Conservation (phyloP, 2,329 filamentous ascomycete genomes). For the Aspergillus sp. region DNA sequence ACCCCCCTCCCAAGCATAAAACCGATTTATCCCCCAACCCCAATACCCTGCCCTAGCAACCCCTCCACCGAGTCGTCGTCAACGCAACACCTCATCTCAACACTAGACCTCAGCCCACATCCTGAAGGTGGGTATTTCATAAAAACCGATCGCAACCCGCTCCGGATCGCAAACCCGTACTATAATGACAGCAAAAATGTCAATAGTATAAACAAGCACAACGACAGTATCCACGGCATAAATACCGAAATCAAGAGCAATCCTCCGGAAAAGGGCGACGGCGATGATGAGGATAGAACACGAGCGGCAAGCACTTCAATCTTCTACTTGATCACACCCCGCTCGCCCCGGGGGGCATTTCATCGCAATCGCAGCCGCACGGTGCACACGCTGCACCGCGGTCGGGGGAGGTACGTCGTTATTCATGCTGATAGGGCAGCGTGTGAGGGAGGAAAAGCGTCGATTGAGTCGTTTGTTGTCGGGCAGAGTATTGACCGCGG, state of each 20-base stretch:
- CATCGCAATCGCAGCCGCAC: conserved; percentile 67
- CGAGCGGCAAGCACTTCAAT: conserved; percentile 65
- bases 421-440: conserved; percentile 57
- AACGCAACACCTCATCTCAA: conserved; percentile 46
- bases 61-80: conserved; percentile 34
- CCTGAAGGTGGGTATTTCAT: conserved; percentile 68
- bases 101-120: conserved; percentile 58
- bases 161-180: conserved; percentile 58
- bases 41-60: conserved; percentile 21
- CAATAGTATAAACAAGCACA: neutral
- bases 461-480: conserved; percentile 68
- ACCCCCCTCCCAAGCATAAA: neutral
- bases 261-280: conserved; percentile 14
- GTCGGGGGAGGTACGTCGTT: conserved; percentile 66
- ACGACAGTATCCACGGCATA: neutral
- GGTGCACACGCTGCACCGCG: conserved; percentile 68
- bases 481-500: conserved; percentile 61
- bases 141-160: conserved; percentile 62
- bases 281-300: conserved; percentile 22
- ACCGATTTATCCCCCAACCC: neutral
- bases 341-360: conserved; percentile 61
- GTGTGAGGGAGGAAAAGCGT: conserved; percentile 41
- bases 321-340: conserved; percentile 66
- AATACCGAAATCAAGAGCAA: conserved; percentile 19
- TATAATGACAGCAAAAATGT: neutral